phyloP scores from a whole-genome alignment of 371 early-diverging fungal species.

The Entomophthora muscae region DNA sequence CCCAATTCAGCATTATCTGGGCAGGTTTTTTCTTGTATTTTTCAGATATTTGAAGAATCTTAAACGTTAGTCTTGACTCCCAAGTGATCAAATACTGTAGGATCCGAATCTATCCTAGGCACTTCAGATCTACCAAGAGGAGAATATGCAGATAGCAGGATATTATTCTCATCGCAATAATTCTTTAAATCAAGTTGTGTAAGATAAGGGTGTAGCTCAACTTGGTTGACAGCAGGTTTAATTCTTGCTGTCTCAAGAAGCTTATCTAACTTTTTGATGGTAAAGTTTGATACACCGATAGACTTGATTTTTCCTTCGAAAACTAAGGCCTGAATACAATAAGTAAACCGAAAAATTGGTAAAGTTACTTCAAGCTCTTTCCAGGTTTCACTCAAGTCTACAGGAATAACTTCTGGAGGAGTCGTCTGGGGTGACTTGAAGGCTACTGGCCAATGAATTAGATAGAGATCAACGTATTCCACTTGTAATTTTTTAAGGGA shows the following conservation, averaged over 20 bases:
- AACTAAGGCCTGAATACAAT: constrained; percentile 40
- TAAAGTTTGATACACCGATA: constrained; percentile 47
- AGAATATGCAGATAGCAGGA: constrained; percentile 64
- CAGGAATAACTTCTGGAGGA: constrained; percentile 17
- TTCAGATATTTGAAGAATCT: constrained; percentile 31
- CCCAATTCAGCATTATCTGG: constrained; percentile 60
- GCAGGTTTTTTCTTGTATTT: constrained; percentile 47
- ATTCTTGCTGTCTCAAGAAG: constrained; percentile 44
- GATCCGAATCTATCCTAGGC: not conserved
- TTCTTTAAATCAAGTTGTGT: constrained; percentile 48
- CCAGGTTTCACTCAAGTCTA: constrained; percentile 39
- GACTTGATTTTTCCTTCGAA: constrained; percentile 33
- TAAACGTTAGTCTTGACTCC: too few species aligned
- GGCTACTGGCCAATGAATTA: constrained; percentile 36
- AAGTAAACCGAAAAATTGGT: constrained; percentile 28
- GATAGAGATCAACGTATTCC: constrained; percentile 77
- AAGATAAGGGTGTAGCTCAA: constrained; percentile 82
- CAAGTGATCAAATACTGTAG: too few species aligned
- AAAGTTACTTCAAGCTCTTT: constrained; percentile 51
- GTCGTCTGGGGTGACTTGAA: constrained; percentile 14
- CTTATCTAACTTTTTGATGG: constrained; percentile 43
- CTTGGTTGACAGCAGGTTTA: constrained; percentile 68
- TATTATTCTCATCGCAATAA: constrained; percentile 44
- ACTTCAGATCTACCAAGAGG: constrained; percentile 30
- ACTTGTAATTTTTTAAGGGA: constrained; percentile 53